Base-by-base conservation (phyloP, 371 early-diverging fungal genomes). In the Circinella umbellata region DNA sequence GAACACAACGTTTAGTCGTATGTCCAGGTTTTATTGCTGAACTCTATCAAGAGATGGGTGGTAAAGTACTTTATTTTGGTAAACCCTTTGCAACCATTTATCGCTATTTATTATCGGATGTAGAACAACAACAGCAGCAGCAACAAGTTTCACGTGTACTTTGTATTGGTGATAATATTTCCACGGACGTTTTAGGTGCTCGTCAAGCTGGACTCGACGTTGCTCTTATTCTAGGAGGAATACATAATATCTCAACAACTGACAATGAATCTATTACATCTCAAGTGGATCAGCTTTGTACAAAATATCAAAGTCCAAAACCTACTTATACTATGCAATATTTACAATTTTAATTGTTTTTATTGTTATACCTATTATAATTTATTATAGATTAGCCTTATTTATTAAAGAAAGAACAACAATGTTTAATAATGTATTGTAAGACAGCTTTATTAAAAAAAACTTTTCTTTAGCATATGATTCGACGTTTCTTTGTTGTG, bases 141-240 rank as follows among this genome's bases (percentile, higher is more conserved):
- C 18, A 61, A 27, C 36, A 55, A 15, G 27, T 27, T 27, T 47
- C 54, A 39, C 66, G 69, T 3, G 60, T 81, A 27, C 27, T 84
- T 14, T 84, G 81, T 57, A 70, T 84, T 13, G 84, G 84, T 15
- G 84, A 84, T 54, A 81, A 81, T 64, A 36, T 84, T 4, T 74
- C 78, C 7, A 84, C 84, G 0, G 84, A 84, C 66, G 71, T 84
- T 0, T 55, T 70, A n/a, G 84, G 84, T 8, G 84, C 84, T 2
- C 68, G 69, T 7, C 66, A 75, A 35, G 74, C 74, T 4, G 80
- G 77, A 6, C 61, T 80, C 20, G 84, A 84, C 66, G 77, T 80
- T 2, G 76, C 81, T 66, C 67, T 86, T 77, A 74, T 88, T 4
- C 63, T 83, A 11, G 86, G 84, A 15, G 88, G 86, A 42, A 83